phyloP scores from a whole-genome alignment of 371 early-diverging fungal genomes.

The Umbelopsis sp. region DNA sequence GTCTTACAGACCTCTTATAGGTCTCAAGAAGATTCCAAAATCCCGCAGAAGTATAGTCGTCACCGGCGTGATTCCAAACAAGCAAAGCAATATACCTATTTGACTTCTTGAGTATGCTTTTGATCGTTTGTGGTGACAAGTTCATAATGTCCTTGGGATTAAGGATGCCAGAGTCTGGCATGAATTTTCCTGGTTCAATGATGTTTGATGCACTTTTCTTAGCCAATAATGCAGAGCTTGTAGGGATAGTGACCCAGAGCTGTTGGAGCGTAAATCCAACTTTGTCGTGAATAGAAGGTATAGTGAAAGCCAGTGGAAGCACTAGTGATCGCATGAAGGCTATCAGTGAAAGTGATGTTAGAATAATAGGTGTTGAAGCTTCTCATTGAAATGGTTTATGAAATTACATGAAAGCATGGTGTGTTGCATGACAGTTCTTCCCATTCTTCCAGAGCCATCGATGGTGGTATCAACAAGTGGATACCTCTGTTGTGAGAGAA shows the following conservation, averaged over 20 bases:
- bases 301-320: not conserved
- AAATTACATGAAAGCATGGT: not conserved
- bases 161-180: not conserved
- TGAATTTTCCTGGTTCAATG: constrained; percentile 4
- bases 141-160: not conserved
- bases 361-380: not conserved
- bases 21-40: not conserved
- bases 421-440: not conserved
- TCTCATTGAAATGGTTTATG: no score
- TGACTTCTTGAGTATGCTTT: not conserved
- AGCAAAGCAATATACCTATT: not conserved
- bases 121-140: not conserved
- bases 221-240: not conserved
- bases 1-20: not conserved
- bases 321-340: not conserved
- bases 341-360: not conserved
- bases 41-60: not conserved
- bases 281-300: not conserved
- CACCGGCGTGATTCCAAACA: not conserved
- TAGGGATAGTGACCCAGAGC: not conserved
- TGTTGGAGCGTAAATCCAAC: not conserved
- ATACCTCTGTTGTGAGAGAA: not conserved
- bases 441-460: not conserved
- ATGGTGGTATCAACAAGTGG: not conserved
- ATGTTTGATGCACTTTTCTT: not conserved